Base-by-base conservation (phyloP, 2,329 filamentous ascomycete species). In the Phialemonium atrogriseum region DNA sequence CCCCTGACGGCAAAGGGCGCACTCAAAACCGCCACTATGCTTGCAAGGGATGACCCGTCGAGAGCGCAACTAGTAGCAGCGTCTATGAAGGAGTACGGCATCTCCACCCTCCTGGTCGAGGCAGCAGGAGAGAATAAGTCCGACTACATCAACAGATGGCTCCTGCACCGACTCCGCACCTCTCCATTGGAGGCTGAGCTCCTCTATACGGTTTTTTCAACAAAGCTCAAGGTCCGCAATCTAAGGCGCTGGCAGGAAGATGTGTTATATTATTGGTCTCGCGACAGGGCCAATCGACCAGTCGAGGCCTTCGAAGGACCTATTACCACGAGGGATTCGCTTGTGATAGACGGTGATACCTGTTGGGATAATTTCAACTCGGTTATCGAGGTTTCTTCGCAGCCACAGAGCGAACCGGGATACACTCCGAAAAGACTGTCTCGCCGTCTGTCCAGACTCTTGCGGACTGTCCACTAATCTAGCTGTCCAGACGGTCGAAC, bases 81-180 rank as follows among this genome's bases (percentile, higher is more conserved):
- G 13, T 62, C 64, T 3, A 52, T 57, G 30, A 71, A 68, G 35
- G 69, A 73, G 43, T 59, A 56, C n/a, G 55, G 54, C 19, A 71
- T 72, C 31, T 50, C 62, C 25, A 56, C 49, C 5, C 54, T 70
- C 9, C 46, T 70, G 29, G 42, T 41, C 15, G 58, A 60, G 3
- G 43, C 50, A 4, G 44, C 54, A 9, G 43, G 45, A 3, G 56
- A 55, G 3, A 55, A 58, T 40, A 65, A 60, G 39, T 50, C 48
- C 2, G 61, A 69, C 30, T 68, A 59, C 34, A 59, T 74, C 42
- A 65, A 64, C 40, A 56, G 65, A 24, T 74, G 70, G 70, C 49
- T 74, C 3, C 54, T 73, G 10, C 64, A 73, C 28, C 60, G 63
- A 24, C 54, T 74, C 24, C 60, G 66, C 21, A 51, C 55, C 10